Base-by-base conservation (phyloP, 2,329 filamentous ascomycete genomes). In the Epicoccum nigrum region DNA sequence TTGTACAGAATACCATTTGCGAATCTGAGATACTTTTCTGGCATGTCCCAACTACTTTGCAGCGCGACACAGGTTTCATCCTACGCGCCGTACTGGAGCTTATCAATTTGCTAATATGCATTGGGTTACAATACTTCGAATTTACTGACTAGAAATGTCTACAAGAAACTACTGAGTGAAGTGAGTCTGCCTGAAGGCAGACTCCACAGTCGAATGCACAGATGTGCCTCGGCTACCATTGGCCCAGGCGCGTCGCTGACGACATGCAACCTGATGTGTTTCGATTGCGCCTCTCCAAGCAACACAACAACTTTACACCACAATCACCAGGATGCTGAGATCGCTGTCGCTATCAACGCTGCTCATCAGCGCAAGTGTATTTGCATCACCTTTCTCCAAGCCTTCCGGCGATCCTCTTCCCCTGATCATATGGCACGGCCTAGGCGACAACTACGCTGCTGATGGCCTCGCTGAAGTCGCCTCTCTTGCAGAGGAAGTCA, bases 381-480 rank as follows among this genome's bases (percentile, higher is more conserved):
- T 52, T 9, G 41, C 37, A 46, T 16, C 51, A 59, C 47, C 60
- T 54, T 17, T 58, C 56, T 20, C 44, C 51, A 34, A 19, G 47
- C n/a, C 43, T 34, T 25, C 17, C 39, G 12, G 53, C 32, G 49
- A 64, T 50, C 71, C 61, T 7, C 91, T 97, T 23, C 94, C 94
- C 1, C 81, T 99, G 28, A 83, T 99, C 53, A 89, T 99, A 76
- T 99, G 94, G 94, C 94, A 99, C 74, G 94, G 86, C 50, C 77
- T 87, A n/a, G 84, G 84, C 64, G 90, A 94, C 75, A 83, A 86
- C 72, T 95, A 86, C 76, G 83, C 85, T 44, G 84, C 85, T 57
- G 86, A 92, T 1, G 92, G 92, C 50, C 81, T 97, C 47, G 82
- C 84, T 62, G 73, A 80, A 45, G 81, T 96, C 25, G 89, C 84